These are phyloP conservation scores for Aspergillus pseudoglaucus DNA, from an alignment of 2,329 filamentous ascomycete species.

Conservation along the genomic window DNA sequence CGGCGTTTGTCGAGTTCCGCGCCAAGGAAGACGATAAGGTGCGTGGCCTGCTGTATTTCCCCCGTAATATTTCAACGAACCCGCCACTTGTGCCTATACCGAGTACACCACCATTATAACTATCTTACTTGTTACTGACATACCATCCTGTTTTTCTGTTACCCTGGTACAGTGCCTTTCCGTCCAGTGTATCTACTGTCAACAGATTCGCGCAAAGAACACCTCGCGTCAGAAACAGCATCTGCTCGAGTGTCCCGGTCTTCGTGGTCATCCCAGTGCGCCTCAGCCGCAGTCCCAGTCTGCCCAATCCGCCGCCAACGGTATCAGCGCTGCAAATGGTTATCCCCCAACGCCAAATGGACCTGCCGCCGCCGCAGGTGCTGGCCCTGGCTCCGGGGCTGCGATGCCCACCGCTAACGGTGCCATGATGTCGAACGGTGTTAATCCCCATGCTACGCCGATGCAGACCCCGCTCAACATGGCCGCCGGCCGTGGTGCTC, in stretches of 20 bases:
- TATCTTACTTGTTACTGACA: conserved; percentile 26
- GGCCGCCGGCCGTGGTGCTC: conserved; percentile 33
- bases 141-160: conserved; percentile 16
- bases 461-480: conserved; percentile 38
- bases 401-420: conserved; percentile 38
- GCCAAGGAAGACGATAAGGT: conserved; percentile 49
- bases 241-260: conserved; percentile 44
- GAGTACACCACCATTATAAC: conserved; percentile 12
- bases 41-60: conserved; percentile 32
- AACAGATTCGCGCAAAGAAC: conserved; percentile 48
- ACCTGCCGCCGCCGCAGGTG: conserved; percentile 26
- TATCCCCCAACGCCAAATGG: conserved; percentile 39
- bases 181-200: conserved; percentile 49
- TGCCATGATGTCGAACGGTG: conserved; percentile 39
- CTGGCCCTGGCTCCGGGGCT: conserved; percentile 23
- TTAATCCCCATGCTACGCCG: conserved; percentile 38
- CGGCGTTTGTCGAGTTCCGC: conserved; percentile 48
- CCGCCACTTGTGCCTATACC: conserved; percentile 4
- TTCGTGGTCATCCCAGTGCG: conserved; percentile 40
- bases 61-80: conserved; percentile 34
- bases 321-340: conserved; percentile 36
- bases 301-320: conserved; percentile 32
- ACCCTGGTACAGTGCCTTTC: conserved; percentile 40
- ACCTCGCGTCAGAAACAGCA: conserved; percentile 48
- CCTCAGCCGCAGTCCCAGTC: conserved; percentile 37